Evolutionary conservation across 2,329 filamentous ascomycete genomes (phyloP).

Genomic region (Aspergillus proliferans): DNA sequence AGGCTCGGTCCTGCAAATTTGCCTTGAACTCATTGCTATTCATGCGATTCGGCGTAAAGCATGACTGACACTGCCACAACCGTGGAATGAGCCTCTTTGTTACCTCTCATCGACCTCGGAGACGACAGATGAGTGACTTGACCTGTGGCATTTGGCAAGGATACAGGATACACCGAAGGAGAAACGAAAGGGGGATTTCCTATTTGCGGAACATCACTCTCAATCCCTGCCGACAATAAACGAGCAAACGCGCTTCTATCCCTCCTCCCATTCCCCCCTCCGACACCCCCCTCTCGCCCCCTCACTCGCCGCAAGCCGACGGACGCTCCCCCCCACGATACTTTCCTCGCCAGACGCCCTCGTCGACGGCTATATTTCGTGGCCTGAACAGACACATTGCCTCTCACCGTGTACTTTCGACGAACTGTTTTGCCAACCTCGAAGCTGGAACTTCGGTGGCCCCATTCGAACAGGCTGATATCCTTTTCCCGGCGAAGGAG

Average conservation of each 20-base stretch:
- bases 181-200: not conserved
- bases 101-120: too few species aligned
- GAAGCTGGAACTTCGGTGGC: slow-evolving; percentile 22
- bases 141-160: too few species aligned
- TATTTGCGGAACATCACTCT: not conserved
- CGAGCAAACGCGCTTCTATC: not conserved
- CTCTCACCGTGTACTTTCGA: slow-evolving; percentile 5
- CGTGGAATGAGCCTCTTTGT: too few species aligned
- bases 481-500: too few species aligned
- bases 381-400: not conserved
- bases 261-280: not conserved
- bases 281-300: not conserved
- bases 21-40: too few species aligned
- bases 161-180: too few species aligned
- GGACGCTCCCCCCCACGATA: not conserved
- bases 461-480: slow-evolving; percentile 17
- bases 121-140: too few species aligned
- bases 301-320: not conserved
- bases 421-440: slow-evolving; percentile 16
- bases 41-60: too few species aligned
- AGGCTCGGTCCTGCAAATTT: too few species aligned
- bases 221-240: not conserved
- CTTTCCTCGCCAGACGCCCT: not conserved
- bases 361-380: not conserved
- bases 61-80: too few species aligned